A percentile compares a stretch with the other conserved stretches of the same genome.
These are phyloP conservation scores for Neospermospora avenae DNA, from an alignment of 2,329 filamentous ascomycete genomes.

Conservation along the genomic window DNA sequence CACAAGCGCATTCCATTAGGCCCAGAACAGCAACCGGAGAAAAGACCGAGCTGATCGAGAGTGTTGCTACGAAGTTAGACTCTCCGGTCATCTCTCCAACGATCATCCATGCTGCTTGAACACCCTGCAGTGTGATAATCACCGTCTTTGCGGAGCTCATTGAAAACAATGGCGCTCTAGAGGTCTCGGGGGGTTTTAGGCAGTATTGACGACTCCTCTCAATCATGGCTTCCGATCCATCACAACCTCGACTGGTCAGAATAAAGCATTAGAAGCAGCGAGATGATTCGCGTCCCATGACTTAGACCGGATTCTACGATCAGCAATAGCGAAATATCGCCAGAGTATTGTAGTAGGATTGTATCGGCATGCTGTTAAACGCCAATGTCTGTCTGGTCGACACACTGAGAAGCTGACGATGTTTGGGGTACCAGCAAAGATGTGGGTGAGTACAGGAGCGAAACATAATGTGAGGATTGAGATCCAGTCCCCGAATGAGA, in stretches of 20 bases:
- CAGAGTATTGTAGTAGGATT: constrained; percentile 40
- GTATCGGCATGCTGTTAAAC: constrained; percentile 33
- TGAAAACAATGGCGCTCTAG: constrained; percentile 8
- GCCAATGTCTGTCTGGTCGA: constrained; percentile 29
- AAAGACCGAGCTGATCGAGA: constrained; percentile 14
- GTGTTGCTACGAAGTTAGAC: neutral
- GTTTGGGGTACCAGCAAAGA: constrained; percentile 29
- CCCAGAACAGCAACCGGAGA: constrained; percentile 15
- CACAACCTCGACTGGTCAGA: constrained; percentile 37
- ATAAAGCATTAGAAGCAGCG: constrained; percentile 36
- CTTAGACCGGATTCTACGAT: constrained; percentile 35
- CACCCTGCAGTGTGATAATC: constrained; percentile 28
- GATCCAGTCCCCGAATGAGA: constrained; percentile 33
- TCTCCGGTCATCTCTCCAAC: neutral
- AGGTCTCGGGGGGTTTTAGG: constrained; percentile 1
- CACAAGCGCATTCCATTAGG: constrained; percentile 9
- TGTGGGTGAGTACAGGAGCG: constrained; percentile 35
- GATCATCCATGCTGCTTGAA: constrained; percentile 1
- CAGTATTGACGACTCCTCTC: constrained; percentile 14
- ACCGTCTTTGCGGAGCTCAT: constrained; percentile 16
- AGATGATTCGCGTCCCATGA: constrained; percentile 32
- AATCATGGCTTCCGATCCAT: constrained; percentile 36
- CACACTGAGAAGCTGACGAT: constrained; percentile 22
- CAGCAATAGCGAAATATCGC: constrained; percentile 37
- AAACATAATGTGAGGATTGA: constrained; percentile 35